These are phyloP conservation scores for Leishmania mexicana DNA, from an alignment of 208 protist species.

Conservation along the genomic window DNA sequence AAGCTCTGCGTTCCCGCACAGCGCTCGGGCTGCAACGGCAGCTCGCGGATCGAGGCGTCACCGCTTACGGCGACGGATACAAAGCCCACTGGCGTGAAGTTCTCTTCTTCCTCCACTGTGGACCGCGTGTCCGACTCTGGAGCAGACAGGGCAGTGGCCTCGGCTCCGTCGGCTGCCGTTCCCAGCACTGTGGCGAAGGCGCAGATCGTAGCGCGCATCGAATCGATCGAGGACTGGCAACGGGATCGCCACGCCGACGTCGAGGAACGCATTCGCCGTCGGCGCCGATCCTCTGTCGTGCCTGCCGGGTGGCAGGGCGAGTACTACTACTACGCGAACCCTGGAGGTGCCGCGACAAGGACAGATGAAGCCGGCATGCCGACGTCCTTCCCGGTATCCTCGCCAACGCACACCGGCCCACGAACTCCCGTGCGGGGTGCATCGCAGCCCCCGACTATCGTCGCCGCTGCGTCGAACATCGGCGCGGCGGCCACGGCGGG, in stretches of 20 bases:
- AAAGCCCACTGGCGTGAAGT: neutral
- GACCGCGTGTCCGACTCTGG: neutral
- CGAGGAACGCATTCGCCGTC: constrained; percentile 28
- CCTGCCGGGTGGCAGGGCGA: constrained; percentile 12
- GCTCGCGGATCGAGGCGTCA: neutral
- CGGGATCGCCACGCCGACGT: constrained; percentile 31
- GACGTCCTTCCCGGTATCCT: neutral
- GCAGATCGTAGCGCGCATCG: constrained; percentile 22
- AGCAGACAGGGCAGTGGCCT: neutral
- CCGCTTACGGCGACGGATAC: neutral
- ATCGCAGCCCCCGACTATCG: neutral
- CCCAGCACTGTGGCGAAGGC: neutral
- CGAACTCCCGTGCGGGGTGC: neutral
- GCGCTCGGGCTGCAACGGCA: neutral
- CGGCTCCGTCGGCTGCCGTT: neutral
- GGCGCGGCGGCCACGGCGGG: neutral
- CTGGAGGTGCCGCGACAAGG: neutral
- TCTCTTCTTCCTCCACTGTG: neutral
- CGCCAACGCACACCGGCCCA: neutral
- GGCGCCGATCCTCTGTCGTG: constrained; percentile 29
- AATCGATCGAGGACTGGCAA: constrained; percentile 42
- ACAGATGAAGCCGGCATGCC: neutral
- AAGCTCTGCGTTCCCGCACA: constrained; percentile 14
- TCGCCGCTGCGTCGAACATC: neutral
- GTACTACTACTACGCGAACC: constrained; percentile 39